Evolutionary conservation across 192 early-diverging fungal species (phyloP), one percentile per base, ranked within the genome.

Genomic region (Diversispora eburnea): DNA sequence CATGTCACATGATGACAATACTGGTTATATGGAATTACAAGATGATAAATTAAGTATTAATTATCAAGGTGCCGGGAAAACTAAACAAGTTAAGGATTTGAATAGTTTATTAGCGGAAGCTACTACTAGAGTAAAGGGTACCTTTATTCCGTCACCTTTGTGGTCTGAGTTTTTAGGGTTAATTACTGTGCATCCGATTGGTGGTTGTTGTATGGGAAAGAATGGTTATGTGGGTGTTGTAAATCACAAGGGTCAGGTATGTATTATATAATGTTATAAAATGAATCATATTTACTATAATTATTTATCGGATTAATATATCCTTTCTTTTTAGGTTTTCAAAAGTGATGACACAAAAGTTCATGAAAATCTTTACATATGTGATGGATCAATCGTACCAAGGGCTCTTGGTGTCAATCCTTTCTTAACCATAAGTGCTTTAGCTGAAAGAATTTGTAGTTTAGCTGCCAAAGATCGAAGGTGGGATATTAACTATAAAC

Each of bases 331-430:
- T 67, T 7, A 67, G 65, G 76, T 83, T 19, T 83, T 78, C 41
- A 80, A 58, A 43, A 79, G 76, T 1, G 73, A 76, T 8, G 72
- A 76, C 6, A 67, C 54, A 41, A 74, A 81, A 57, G 83, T 84
- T 41, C 76, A 84, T 25, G 75, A 84, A 41, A 80, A 80, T 8
- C 55, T 84, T 4, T 84, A 84, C 61, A 74, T 84, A 46, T 80
- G 80, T 76, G 82, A 83, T 66, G 83, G 82, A 49, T 71, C 82
- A 4, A 76, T 82, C 10, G 77, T 84, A 67, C 83, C 83, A 51
- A 84, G 75, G 41, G 73, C 79, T 8, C 67, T 84, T 45, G 83
- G 80, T 8, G 80, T 84, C 4, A 84, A 84, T 77, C 83, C 83
- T 8, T 83, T 83, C 70, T 75, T 83, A 42, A 84, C 83, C 8